Evolutionary conservation across 176 grass and related monocot genomes (phyloP), one percentile per base, ranked within the genome.

Genomic region (Paspalum notatum): DNA sequence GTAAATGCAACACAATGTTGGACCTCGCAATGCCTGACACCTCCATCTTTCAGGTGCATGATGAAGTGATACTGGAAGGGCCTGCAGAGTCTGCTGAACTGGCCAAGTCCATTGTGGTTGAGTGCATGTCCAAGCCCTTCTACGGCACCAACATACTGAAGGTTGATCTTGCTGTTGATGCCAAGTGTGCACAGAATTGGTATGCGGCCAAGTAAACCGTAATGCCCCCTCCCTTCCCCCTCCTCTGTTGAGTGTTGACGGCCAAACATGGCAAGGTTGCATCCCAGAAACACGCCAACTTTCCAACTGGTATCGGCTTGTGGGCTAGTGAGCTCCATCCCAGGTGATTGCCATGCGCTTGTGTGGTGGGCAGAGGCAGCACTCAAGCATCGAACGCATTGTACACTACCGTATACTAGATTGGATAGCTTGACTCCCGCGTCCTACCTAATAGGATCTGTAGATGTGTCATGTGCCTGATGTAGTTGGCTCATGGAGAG

Each of bases 51-150:
- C 78, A 99, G 96, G 96, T 99, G 55, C 96, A 99, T 53, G 96
- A 99, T 90, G 96, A 99, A 86, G 90, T 99, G 45, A 93, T 99
- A 93, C 79, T 95, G 66, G 96, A 99, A 99, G 96, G 96, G 44
- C 96, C 92, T 24, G 75, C 75, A 7, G 92, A 95, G 52, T 99
- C 96, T 43, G 96, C 96, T 27, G 96, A 91, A n/a, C 74, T 95
- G 24, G 92, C 96, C 20, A 95, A 90, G 84, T 66, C 96, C 24
- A 95, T 93, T 72, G 88, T 99, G 42, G 89, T 95, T 6, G 92
- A 95, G 46, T 95, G 96, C 85, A 99, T 99, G 96, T 91, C 90
- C 8, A 99, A 93, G 71, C 96, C 96, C 56, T 99, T 99, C 71
- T 76, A 86, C 0, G 92, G 96, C 69, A 75, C 74, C 8, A 99